These are phyloP conservation scores for Globisporangium uncinulatum DNA, from an alignment of 352 stramenopile species.

Conservation along the genomic window DNA sequence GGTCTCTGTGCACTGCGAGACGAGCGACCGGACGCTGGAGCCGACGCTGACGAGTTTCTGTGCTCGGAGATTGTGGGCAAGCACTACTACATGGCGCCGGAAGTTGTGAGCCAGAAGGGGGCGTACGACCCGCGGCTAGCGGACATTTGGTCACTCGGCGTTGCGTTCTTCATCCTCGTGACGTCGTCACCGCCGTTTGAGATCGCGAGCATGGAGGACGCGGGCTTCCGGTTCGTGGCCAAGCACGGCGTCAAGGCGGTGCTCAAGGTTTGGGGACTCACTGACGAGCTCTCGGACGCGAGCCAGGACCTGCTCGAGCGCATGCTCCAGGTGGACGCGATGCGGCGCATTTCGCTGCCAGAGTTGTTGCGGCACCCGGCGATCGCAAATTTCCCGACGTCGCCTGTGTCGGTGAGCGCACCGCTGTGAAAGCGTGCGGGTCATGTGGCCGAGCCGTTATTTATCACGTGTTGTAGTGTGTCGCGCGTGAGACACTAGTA, in stretches of 20 bases:
- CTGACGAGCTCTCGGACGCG: conserved; percentile 28
- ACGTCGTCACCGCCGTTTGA: conserved; percentile 92
- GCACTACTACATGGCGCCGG: conserved; percentile 96
- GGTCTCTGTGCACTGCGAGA: conserved; percentile 60
- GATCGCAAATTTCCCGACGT: conserved; percentile 16
- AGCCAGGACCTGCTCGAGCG: conserved; percentile 69
- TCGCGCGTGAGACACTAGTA: neutral
- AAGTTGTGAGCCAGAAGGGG: conserved; percentile 65
- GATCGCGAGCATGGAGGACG: conserved; percentile 73
- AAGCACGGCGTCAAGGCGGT: conserved; percentile 70
- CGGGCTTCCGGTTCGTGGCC: conserved; percentile 82
- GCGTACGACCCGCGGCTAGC: conserved; percentile 88
- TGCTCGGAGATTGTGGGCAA: conserved; percentile 84
- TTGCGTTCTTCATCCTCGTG: conserved; percentile 94
- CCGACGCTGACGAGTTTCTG: conserved; percentile 27
- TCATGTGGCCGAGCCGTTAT: conserved; percentile 4
- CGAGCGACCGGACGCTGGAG: conserved; percentile 21
- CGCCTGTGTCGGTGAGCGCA: conserved; percentile 7
- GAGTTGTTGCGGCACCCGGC: conserved; percentile 67
- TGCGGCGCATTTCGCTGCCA: conserved; percentile 45
- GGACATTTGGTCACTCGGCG: conserved; percentile 91
- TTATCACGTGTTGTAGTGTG: conserved; percentile 9
- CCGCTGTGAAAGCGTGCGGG: conserved; percentile 1
- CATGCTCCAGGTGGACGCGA: conserved; percentile 66
- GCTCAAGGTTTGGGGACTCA: conserved; percentile 60